Conservation (phyloP, 148 eudicot species). For the Fagopyrum esculentum region DNA sequence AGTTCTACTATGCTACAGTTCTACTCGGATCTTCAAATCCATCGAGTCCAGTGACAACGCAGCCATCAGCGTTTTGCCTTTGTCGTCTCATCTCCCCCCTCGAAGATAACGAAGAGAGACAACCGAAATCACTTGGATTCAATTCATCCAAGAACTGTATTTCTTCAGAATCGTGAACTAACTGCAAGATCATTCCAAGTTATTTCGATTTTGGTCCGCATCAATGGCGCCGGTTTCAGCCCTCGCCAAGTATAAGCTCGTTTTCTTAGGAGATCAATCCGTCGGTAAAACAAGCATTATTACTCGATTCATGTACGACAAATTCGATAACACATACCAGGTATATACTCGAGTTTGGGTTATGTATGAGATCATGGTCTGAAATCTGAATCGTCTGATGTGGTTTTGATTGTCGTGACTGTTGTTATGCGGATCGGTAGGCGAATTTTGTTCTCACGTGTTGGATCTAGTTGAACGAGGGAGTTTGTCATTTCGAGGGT, state of each 20-base stretch:
- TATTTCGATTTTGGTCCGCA: not conserved
- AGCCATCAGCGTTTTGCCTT: too few species aligned
- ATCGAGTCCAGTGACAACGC: too few species aligned
- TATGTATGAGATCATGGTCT: constrained; percentile 8
- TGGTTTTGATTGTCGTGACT: not conserved
- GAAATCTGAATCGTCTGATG: not conserved
- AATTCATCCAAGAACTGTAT: not conserved
- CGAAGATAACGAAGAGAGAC: not conserved
- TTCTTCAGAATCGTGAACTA: not conserved
- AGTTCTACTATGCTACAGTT: too few species aligned
- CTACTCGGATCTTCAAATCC: too few species aligned
- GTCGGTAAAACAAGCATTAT: constrained; percentile 49
- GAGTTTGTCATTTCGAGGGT: not conserved
- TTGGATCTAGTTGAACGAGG: not conserved
- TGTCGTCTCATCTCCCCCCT: too few species aligned
- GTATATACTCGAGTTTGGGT: constrained; percentile 10
- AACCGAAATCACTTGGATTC: not conserved
- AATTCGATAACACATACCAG: constrained; percentile 47
- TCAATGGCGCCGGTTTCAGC: constrained; percentile 47
- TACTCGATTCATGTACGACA: constrained; percentile 53
- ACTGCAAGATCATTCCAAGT: not conserved
- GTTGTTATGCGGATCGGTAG: not conserved
- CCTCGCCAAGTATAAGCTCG: constrained; percentile 41
- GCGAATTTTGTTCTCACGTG: not conserved
- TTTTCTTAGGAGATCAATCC: constrained; percentile 46